These are phyloP conservation scores for Atkinsonella hypoxylon DNA, from an alignment of 2,329 filamentous ascomycete species.

Conservation along the genomic window DNA sequence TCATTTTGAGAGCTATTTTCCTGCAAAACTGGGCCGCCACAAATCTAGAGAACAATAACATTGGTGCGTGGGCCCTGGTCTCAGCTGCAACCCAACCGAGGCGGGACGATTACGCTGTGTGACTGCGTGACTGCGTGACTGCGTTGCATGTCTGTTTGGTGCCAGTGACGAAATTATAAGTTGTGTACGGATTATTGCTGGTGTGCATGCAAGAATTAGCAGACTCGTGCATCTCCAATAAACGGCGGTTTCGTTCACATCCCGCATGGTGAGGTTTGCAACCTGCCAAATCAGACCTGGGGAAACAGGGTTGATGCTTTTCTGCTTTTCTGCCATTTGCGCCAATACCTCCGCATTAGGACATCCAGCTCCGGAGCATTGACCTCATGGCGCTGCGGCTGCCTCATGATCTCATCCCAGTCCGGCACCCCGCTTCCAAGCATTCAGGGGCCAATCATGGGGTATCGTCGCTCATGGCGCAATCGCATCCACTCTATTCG, in stretches of 20 bases:
- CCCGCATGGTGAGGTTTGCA: too few species aligned
- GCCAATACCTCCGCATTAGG: not conserved
- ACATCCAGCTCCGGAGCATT: not conserved
- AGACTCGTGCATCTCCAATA: too few species aligned
- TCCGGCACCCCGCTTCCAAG: conserved; percentile 3
- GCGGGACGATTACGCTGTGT: not conserved
- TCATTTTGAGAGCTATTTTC: not conserved
- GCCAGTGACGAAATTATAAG: too few species aligned
- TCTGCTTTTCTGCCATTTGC: not conserved
- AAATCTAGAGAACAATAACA: not conserved
- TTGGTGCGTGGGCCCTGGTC: not conserved
- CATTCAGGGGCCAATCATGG: conserved; percentile 5
- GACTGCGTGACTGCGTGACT: too few species aligned
- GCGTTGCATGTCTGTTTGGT: too few species aligned
- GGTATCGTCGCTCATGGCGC: conserved; percentile 3
- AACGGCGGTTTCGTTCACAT: too few species aligned
- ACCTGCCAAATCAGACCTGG: too few species aligned
- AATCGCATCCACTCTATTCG: conserved; percentile 2
- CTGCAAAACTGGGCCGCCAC: not conserved
- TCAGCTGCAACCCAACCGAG: not conserved
- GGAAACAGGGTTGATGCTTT: not conserved
- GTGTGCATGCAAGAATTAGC: too few species aligned
- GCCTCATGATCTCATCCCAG: not conserved
- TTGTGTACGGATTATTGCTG: too few species aligned
- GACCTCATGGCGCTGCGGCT: conserved; percentile 3